phyloP scores from a whole-genome alignment of 768 basidiomycete species.

The Pleurotus tuber-regium region DNA sequence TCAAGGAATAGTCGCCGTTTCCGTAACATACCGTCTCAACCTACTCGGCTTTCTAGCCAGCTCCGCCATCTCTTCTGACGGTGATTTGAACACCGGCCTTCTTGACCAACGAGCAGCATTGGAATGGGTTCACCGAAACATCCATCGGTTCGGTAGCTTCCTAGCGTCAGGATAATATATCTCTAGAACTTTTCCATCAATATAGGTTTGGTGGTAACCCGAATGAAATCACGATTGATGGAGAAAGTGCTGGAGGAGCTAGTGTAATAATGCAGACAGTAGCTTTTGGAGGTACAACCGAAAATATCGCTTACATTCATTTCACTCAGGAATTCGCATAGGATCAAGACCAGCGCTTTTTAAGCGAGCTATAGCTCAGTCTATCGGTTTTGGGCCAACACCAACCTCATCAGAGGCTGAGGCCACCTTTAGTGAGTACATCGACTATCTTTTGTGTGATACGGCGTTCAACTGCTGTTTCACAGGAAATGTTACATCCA shows the following conservation, averaged over 20 bases:
- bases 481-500: constrained; percentile 26
- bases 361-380: constrained; percentile 38
- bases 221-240: constrained; percentile 29
- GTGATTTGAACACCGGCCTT: constrained; percentile 37
- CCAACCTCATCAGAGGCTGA: constrained; percentile 25
- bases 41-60: constrained; percentile 30
- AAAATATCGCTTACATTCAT: background rate
- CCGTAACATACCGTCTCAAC: constrained; percentile 29
- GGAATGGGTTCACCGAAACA: constrained; percentile 39
- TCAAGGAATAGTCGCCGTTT: constrained; percentile 31
- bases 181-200: background rate
- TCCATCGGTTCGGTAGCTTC: constrained; percentile 12
- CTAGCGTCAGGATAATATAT: background rate
- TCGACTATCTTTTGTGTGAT: background rate
- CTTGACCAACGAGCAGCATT: constrained; percentile 39
- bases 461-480: background rate
- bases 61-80: constrained; percentile 30
- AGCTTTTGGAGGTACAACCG: constrained; percentile 36
- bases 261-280: constrained; percentile 42
- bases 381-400: constrained; percentile 40
- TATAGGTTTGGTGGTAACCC: constrained; percentile 32
- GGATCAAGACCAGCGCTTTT: constrained; percentile 36
- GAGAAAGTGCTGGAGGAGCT: constrained; percentile 42
- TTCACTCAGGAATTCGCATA: background rate
- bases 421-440: constrained; percentile 29